Base-by-base conservation (phyloP, 495 filamentous ascomycete genomes). In the Aspergillus sclerotioniger region DNA sequence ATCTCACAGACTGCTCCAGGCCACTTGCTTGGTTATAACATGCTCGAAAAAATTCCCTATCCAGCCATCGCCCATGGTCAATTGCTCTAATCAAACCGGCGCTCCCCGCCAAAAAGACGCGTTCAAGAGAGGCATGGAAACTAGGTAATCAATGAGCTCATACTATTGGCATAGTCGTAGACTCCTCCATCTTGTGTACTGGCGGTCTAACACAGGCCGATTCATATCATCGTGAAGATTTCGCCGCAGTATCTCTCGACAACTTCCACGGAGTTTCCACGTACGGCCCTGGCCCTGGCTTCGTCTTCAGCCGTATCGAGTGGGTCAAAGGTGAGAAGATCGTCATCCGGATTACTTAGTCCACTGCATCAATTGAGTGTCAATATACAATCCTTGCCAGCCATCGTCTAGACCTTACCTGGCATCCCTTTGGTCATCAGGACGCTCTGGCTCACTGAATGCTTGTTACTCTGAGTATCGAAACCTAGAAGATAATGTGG, bases 161-260 rank as follows among this genome's bases (percentile, higher is more conserved):
- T 37, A 12, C 3, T 41, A 2, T 6, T 0, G 37, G 13, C 37
- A 12, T 6, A 41, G 9, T n/a, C 13, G 37, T 41, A 13, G 37
- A 41, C 8, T 6, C 13, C 2, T n/a, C 12, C 37, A 13, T 6
- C 5, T 13, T 41, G 1, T n/a, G 5, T 4, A 15, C 5, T 15
- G 12, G 37, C 8, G 0, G 3, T n/a, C n/a, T 12, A n/a, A 41
- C 13, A 37, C 12, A 2, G 1, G 29, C 3, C 25, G 6, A 21
- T 29, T 54, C 53, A 54, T 13, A 54, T 41, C 5, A 46, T 32
- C 5, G 41, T 54, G 20, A 46, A 54, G 7, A 54, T 44, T 8
- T 54, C 53, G 20, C 28, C 28, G 41, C 20, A 33, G 41, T 54
- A 54, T 8, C 31, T 39, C 12, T 54, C 53, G 9, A 31, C 13